Evolutionary conservation across 495 filamentous ascomycete species (phyloP).

Genomic region (Amphirosellinia nigrospora): DNA sequence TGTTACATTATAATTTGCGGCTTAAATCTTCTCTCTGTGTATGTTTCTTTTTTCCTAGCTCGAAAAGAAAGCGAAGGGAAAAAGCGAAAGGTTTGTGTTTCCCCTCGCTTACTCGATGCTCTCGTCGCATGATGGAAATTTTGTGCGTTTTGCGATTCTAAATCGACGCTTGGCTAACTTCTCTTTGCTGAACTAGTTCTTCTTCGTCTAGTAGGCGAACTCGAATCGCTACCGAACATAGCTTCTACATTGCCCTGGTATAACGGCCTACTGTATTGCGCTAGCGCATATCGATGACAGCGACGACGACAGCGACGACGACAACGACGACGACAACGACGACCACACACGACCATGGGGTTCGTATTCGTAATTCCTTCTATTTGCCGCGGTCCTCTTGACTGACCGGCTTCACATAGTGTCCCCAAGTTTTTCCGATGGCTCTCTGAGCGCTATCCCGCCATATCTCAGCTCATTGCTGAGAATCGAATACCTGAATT

Average conservation of each 20-base stretch:
- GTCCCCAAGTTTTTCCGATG: conserved; percentile 93
- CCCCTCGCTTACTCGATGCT: background rate
- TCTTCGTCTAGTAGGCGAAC: background rate
- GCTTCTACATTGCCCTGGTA: background rate
- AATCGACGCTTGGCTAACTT: background rate
- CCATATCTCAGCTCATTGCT: conserved; percentile 97
- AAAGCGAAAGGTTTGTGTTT: conserved; percentile 1
- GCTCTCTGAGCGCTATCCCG: conserved; percentile 98
- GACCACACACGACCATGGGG: conserved; percentile 16
- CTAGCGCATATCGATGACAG: background rate
- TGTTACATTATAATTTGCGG: conserved; percentile 16
- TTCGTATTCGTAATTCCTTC: conserved; percentile 1
- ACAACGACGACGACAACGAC: too few species aligned
- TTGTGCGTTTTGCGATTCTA: background rate
- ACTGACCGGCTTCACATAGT: conserved; percentile 53
- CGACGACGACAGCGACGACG: background rate
- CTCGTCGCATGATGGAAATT: background rate
- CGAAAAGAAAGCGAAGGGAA: background rate
- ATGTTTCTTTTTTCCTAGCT: background rate
- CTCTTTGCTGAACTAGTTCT: background rate
- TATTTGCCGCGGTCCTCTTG: background rate
- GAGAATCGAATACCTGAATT: conserved; percentile 99
- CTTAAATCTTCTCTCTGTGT: background rate
- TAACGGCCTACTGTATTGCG: background rate
- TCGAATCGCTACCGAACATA: background rate